These are phyloP conservation scores for Halophytophthora polymorphica DNA, from an alignment of 352 stramenopile species.

Conservation along the genomic window DNA sequence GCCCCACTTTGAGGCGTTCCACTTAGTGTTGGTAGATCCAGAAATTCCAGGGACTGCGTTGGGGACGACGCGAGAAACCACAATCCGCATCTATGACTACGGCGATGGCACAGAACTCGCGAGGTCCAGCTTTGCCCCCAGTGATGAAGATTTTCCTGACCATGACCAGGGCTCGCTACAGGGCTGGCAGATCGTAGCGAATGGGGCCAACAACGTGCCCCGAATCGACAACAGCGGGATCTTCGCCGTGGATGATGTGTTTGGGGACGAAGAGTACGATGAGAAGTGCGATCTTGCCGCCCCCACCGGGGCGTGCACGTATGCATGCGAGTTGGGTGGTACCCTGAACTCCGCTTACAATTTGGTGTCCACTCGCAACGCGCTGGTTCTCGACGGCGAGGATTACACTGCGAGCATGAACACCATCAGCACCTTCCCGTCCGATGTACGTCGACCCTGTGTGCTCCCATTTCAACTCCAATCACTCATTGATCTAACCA, in stretches of 20 bases:
- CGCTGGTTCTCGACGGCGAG: constrained; percentile 31
- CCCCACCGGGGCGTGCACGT: constrained; percentile 46
- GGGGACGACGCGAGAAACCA: constrained; percentile 28
- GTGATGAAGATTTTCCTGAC: not conserved
- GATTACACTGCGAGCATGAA: constrained; percentile 42
- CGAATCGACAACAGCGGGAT: constrained; percentile 52
- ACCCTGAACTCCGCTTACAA: constrained; percentile 17
- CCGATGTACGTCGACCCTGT: constrained; percentile 20
- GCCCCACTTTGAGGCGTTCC: constrained; percentile 54
- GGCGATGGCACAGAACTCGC: constrained; percentile 29
- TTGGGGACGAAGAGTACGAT: constrained; percentile 64
- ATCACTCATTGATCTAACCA: not conserved
- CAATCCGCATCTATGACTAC: constrained; percentile 65
- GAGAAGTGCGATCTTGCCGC: constrained; percentile 58
- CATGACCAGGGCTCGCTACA: constrained; percentile 18
- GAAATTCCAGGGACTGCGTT: constrained; percentile 22
- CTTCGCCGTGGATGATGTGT: constrained; percentile 55
- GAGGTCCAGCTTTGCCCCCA: constrained; percentile 27
- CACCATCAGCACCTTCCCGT: constrained; percentile 37
- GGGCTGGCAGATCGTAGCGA: constrained; percentile 53
- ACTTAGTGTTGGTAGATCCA: constrained; percentile 29
- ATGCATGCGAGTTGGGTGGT: constrained; percentile 47
- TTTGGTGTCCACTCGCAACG: constrained; percentile 22
- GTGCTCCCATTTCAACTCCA: not conserved
- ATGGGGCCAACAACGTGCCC: constrained; percentile 31